Evolutionary conservation across 306 rosid genomes (phyloP).

Genomic region (Sicyos edulis): DNA sequence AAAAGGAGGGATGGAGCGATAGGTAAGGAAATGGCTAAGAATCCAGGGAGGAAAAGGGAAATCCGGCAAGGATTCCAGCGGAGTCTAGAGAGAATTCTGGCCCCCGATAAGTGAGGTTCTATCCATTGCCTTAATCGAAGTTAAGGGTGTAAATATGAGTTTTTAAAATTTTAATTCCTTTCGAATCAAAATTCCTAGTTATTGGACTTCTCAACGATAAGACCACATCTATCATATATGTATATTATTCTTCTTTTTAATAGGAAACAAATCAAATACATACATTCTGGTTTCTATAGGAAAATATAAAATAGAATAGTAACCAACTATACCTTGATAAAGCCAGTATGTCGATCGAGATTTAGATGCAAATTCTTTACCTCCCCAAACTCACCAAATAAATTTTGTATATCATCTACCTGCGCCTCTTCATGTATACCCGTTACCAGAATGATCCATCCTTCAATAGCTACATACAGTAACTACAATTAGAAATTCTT

Average conservation of each 20-base stretch:
- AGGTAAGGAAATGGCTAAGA: too few species aligned
- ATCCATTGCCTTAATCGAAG: too few species aligned
- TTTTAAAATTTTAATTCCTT: not conserved
- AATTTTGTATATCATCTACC: constrained; percentile 78
- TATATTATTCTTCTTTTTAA: not conserved
- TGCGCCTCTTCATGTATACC: constrained; percentile 99
- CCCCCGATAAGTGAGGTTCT: too few species aligned
- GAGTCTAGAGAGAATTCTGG: too few species aligned
- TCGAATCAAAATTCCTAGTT: not conserved
- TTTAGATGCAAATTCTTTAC: constrained; percentile 85
- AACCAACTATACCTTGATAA: constrained; percentile 56
- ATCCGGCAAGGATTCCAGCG: too few species aligned
- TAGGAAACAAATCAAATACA: not conserved
- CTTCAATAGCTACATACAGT: too few species aligned
- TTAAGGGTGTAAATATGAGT: too few species aligned
- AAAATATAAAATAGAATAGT: not conserved
- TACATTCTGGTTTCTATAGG: not conserved
- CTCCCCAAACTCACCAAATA: constrained; percentile 91
- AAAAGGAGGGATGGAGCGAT: too few species aligned
- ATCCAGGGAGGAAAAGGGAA: too few species aligned
- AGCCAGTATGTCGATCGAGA: constrained; percentile 97
- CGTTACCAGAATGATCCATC: constrained; percentile 76
- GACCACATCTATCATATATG: not conserved
- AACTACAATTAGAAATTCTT: too few species aligned
- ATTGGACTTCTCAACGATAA: not conserved